Evolutionary conservation across 257 asterid species (phyloP).

Genomic region (Anisodus acutangulus): DNA sequence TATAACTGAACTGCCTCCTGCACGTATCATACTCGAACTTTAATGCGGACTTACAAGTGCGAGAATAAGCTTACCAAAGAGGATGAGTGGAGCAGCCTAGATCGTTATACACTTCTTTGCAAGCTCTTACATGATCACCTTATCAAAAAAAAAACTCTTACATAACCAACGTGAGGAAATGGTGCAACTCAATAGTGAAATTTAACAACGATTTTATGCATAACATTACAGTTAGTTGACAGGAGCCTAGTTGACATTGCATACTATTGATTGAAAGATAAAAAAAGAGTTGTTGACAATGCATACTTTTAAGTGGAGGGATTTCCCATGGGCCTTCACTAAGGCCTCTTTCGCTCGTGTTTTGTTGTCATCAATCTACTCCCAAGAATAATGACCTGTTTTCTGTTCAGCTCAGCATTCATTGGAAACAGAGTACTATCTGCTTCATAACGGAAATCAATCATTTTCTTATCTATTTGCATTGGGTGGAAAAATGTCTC

Average conservation of each 20-base stretch:
- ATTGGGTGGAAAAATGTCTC: background rate
- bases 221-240: background rate
- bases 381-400: background rate
- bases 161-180: background rate
- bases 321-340: background rate
- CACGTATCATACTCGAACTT: background rate
- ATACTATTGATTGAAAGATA: background rate
- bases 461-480: background rate
- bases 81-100: background rate
- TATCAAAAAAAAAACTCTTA: background rate
- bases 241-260: background rate
- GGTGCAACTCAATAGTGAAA: background rate
- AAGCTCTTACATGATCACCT: background rate
- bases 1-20: background rate
- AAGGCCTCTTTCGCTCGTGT: background rate
- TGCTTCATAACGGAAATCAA: background rate
- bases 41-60: background rate
- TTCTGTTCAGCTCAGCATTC: background rate
- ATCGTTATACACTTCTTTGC: background rate
- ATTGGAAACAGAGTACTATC: background rate
- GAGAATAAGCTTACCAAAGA: background rate
- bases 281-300: background rate
- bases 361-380: background rate
- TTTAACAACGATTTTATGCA: background rate
- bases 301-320: background rate